phyloP scores from a whole-genome alignment of 1,284 basidiomycete genomes.

The Ceratobasidium sp. region DNA sequence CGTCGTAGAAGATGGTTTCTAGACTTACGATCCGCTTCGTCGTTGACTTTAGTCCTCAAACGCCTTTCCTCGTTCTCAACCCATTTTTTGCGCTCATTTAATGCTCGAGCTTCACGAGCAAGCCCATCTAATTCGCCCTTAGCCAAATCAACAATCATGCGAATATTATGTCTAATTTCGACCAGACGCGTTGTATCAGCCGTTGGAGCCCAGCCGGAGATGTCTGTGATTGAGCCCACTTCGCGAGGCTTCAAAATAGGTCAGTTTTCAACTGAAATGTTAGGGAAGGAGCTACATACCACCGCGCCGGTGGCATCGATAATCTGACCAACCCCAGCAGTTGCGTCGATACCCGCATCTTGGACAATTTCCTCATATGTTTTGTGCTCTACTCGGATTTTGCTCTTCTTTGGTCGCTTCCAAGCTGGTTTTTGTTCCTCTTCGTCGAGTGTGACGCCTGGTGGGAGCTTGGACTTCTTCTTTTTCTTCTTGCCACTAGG shows the following conservation, averaged over 20 bases:
- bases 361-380: conserved; percentile 94
- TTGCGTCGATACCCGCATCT: conserved; percentile 72
- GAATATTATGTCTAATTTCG: conserved; percentile 94
- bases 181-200: conserved; percentile 87
- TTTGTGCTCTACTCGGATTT: conserved; percentile 87
- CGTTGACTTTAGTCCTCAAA: conserved; percentile 69
- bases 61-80: conserved; percentile 74
- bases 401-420: conserved; percentile 84
- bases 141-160: conserved; percentile 82
- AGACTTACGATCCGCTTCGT: conserved; percentile 75
- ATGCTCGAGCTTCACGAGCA: conserved; percentile 84
- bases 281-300: conserved; percentile 57
- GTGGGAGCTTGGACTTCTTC: conserved; percentile 59
- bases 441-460: conserved; percentile 44
- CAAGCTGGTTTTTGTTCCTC: conserved; percentile 71
- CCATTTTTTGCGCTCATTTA: conserved; percentile 81
- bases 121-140: conserved; percentile 86
- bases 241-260: conserved; percentile 68
- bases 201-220: conserved; percentile 84
- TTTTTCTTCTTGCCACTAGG: conserved; percentile 50
- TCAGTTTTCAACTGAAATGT: neutral
- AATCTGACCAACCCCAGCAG: conserved; percentile 80
- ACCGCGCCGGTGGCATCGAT: conserved; percentile 94
- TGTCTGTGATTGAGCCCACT: conserved; percentile 80
- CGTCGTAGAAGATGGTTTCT: conserved; percentile 1